These are phyloP conservation scores for Pseudogymnoascus sp. DNA, from an alignment of 2,329 filamentous ascomycete genomes.

Conservation along the genomic window DNA sequence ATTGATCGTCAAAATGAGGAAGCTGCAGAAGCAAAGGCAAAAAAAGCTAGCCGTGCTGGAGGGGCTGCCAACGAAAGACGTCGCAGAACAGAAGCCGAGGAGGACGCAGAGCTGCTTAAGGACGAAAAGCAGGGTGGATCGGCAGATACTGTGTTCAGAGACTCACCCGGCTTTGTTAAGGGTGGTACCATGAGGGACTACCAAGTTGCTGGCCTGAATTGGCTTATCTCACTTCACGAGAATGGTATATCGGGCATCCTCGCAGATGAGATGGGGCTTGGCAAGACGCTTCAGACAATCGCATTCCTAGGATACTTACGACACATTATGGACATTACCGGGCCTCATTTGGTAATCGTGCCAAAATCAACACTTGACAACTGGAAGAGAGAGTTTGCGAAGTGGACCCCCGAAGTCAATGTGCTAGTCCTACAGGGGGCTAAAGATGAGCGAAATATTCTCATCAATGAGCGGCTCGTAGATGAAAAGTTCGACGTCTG, in stretches of 20 bases:
- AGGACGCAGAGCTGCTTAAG: slow-evolving; percentile 80
- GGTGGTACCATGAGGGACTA: slow-evolving; percentile 89
- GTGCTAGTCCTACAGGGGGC: slow-evolving; percentile 88
- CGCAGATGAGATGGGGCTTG: slow-evolving; percentile 96
- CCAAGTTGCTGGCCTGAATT: slow-evolving; percentile 90
- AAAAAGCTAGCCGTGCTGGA: slow-evolving; percentile 69
- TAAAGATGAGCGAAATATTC: slow-evolving; percentile 80
- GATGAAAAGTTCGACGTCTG: slow-evolving; percentile 96
- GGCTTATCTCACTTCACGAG: slow-evolving; percentile 94
- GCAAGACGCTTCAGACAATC: slow-evolving; percentile 96
- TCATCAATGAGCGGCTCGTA: slow-evolving; percentile 86
- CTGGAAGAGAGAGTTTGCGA: slow-evolving; percentile 90
- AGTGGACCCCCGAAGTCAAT: slow-evolving; percentile 93
- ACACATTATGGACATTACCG: slow-evolving; percentile 80
- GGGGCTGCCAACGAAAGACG: slow-evolving; percentile 71
- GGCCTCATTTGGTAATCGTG: slow-evolving; percentile 84
- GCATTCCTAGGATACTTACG: slow-evolving; percentile 91
- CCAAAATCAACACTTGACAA: slow-evolving; percentile 98
- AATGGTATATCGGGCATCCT: slow-evolving; percentile 98
- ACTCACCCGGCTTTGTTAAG: slow-evolving; percentile 83
- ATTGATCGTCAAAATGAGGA: slow-evolving; percentile 90
- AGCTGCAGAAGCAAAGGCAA: slow-evolving; percentile 55
- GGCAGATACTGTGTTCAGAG: slow-evolving; percentile 83
- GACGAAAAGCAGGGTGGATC: slow-evolving; percentile 85
- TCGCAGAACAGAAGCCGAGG: slow-evolving; percentile 90